A percentile compares a stretch with the other conserved stretches of the same genome.
Evolutionary conservation across 2,329 filamentous ascomycete genomes (phyloP).

Genomic region (Aspergillus novofumigatus): DNA sequence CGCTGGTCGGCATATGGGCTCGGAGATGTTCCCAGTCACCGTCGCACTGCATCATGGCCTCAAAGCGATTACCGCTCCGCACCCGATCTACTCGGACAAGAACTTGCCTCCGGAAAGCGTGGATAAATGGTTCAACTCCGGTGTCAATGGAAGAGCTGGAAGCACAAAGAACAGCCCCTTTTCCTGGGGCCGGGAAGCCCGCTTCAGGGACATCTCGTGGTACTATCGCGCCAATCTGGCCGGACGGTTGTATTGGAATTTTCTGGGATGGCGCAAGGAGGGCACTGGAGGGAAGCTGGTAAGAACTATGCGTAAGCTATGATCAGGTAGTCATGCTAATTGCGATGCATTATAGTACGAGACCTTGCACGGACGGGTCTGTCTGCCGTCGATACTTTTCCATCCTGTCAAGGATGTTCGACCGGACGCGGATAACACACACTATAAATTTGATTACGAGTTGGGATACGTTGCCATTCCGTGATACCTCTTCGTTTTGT

Average conservation of each 20-base stretch:
- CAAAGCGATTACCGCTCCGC: conserved; percentile 73
- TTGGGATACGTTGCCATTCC: neutral
- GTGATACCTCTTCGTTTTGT: neutral
- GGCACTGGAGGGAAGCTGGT: conserved; percentile 12
- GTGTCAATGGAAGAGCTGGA: conserved; percentile 27
- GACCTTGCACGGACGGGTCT: conserved; percentile 16
- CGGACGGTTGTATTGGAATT: conserved; percentile 29
- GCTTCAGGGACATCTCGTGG: conserved; percentile 32
- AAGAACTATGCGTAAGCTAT: neutral
- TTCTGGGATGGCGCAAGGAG: conserved; percentile 29
- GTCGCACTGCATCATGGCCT: conserved; percentile 71
- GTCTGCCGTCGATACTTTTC: conserved; percentile 27
- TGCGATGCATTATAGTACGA: conserved; percentile 5
- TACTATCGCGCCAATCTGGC: conserved; percentile 30
- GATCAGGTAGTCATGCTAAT: neutral
- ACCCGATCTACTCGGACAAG: conserved; percentile 75
- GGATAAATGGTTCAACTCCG: conserved; percentile 30
- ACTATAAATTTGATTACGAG: conserved; percentile 1
- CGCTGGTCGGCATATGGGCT: conserved; percentile 69
- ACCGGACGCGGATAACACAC: conserved; percentile 5
- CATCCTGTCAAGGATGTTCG: conserved; percentile 26
- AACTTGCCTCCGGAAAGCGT: conserved; percentile 51
- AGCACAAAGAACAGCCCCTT: conserved; percentile 30
- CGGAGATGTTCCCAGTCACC: conserved; percentile 74
- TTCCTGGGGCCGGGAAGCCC: conserved; percentile 30